A percentile compares a stretch with the other conserved stretches of the same genome.
phyloP scores from a whole-genome alignment of 768 basidiomycete genomes.

The Podaxis pistillaris region DNA sequence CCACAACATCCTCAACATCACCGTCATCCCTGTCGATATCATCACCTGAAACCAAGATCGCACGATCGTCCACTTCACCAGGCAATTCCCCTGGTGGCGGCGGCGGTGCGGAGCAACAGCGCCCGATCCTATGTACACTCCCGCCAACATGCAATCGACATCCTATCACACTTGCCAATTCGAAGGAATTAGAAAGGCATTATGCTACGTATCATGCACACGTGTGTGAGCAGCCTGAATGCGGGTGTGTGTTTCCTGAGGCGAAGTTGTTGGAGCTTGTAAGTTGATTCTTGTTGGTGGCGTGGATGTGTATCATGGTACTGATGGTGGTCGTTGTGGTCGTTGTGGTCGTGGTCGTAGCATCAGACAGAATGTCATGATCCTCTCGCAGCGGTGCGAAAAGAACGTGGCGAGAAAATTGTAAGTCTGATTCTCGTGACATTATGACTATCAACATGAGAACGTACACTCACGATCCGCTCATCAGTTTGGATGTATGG shows the following conservation, averaged over 20 bases:
- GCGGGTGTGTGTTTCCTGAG: slow-evolving; percentile 85
- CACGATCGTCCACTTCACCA: slow-evolving; percentile 22
- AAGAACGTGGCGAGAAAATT: slow-evolving; percentile 83
- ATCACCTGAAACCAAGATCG: slow-evolving; percentile 18
- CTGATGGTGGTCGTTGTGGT: neutral
- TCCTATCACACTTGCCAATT: slow-evolving; percentile 62
- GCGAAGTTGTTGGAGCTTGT: slow-evolving; percentile 76
- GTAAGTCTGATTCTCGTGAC: slow-evolving; percentile 40
- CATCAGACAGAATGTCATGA: slow-evolving; percentile 90
- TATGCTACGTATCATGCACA: slow-evolving; percentile 84
- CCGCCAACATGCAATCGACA: slow-evolving; percentile 79
- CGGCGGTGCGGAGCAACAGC: neutral
- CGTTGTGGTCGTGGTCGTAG: slow-evolving; percentile 30
- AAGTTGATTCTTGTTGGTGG: slow-evolving; percentile 30
- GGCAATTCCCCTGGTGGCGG: neutral
- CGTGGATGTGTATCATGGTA: neutral
- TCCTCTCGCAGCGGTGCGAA: slow-evolving; percentile 72
- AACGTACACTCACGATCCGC: slow-evolving; percentile 7
- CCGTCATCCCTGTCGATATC: slow-evolving; percentile 16
- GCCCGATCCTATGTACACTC: slow-evolving; percentile 53
- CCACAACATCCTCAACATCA: slow-evolving; percentile 22
- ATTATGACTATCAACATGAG: slow-evolving; percentile 8
- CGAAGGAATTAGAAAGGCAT: slow-evolving; percentile 75
- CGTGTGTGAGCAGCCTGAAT: slow-evolving; percentile 68
- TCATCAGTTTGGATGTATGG: slow-evolving; percentile 73